A percentile compares a stretch with the other conserved stretches of the same genome.
These are phyloP conservation scores for Rosa lucieae DNA, from an alignment of 306 rosid genomes.

Conservation along the genomic window DNA sequence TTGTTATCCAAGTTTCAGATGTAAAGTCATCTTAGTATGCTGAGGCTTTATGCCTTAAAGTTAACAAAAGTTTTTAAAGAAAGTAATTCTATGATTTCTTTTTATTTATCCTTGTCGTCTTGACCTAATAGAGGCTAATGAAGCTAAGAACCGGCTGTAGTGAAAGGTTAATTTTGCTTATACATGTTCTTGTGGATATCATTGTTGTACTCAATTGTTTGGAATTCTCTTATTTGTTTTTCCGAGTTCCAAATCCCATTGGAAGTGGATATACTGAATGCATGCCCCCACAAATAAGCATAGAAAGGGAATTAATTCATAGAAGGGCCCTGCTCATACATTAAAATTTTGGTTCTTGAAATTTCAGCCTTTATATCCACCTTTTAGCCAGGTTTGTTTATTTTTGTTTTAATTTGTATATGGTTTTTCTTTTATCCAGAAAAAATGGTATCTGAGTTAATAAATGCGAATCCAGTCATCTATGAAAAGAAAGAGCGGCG, in stretches of 20 bases:
- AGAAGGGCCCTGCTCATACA: not conserved
- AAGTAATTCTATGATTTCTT: too few species aligned
- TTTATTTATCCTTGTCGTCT: not conserved
- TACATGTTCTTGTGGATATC: not conserved
- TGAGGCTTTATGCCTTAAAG: too few species aligned
- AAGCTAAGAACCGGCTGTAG: not conserved
- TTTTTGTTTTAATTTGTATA: not conserved
- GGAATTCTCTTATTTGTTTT: not conserved
- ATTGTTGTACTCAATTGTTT: not conserved
- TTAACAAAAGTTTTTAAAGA: too few species aligned
- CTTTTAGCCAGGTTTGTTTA: not conserved
- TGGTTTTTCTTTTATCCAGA: not conserved
- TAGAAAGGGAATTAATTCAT: not conserved
- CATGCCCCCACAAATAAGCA: not conserved
- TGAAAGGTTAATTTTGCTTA: too few species aligned
- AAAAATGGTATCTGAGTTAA: conserved; percentile 65
- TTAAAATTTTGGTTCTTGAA: not conserved
- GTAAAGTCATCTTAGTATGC: too few species aligned
- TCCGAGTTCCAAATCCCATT: not conserved
- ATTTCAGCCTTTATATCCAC: not conserved
- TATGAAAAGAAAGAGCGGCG: conserved; percentile 85
- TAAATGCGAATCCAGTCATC: conserved; percentile 78
- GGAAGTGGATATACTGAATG: not conserved
- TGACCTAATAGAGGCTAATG: not conserved
- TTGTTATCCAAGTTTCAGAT: too few species aligned